Evolutionary conservation across 768 basidiomycete species (phyloP), one percentile per base, ranked within the genome.

Genomic region (Suillus americanus): DNA sequence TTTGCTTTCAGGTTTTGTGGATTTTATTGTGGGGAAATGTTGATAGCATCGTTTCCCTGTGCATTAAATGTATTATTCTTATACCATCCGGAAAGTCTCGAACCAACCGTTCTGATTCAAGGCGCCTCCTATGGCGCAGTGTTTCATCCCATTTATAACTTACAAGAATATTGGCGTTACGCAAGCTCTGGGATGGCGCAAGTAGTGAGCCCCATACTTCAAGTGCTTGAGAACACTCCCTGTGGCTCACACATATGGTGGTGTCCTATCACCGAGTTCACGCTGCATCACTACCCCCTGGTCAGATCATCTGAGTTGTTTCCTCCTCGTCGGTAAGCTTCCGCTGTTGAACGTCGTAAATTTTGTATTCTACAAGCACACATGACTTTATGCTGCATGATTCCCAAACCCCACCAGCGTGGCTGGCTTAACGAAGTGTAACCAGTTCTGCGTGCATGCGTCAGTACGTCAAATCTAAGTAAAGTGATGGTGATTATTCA

Each of bases 381-480:
- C 14, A 18, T 40, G 38, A 18, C 18, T 59, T 28, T 30, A 30
- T 59, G 25, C 18, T 59, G 38, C 18, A 30, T 59, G 28, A 30
- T 13, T 20, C 25, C 56, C 56, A 10, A 28, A 33, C 10, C n/a
- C 25, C 20, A 41, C 25, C 12, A 41, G 18, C 18, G 10, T n/a
- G 25, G 28, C 18, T 59, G 28, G 5, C 25, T 61, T 73, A 86
- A 63, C 83, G 84, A 41, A 86, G 72, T 0, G 85, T 86, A 63
- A 88, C 87, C 61, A 88, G 72, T 74, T 88, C 86, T 88, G 62
- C 37, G 41, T 61, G 37, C 10, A 45, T 41, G 2, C 28, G 63
- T 77, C 57, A 77, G 64, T 65, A 62, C 64, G 50, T 41, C 50
- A n/a, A 18, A 41, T 61, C 3, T 53, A 62, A 54, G 35, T 45